Conservation (phyloP, 371 early-diverging fungal genomes). For the Rhizopus sp. region DNA sequence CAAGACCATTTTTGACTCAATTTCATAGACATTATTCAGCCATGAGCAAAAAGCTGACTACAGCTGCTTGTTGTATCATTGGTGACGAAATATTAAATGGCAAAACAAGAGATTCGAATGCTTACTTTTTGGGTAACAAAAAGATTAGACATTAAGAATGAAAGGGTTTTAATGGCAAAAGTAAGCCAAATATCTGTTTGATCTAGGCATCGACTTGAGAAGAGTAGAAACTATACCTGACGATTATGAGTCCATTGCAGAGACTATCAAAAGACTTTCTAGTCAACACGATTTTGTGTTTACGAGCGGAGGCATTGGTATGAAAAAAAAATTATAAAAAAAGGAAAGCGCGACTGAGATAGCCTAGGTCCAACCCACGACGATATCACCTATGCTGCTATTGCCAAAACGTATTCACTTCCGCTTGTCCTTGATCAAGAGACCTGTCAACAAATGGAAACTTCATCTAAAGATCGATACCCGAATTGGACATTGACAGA, state of each 20-base stretch:
- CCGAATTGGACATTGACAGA: conserved; percentile 40
- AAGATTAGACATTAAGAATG: neutral
- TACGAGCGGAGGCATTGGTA: conserved; percentile 75
- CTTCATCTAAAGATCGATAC: conserved; percentile 12
- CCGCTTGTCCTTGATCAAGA: conserved; percentile 51
- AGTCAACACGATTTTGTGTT: conserved; percentile 61
- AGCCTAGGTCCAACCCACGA: conserved; percentile 64
- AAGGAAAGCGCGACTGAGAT: neutral
- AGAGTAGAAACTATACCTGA: conserved; percentile 68
- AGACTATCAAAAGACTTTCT: conserved; percentile 55
- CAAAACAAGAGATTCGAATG: conserved; percentile 72
- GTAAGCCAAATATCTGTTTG: conserved; percentile 59
- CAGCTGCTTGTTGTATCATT: conserved; percentile 50
- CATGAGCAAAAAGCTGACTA: conserved; percentile 1
- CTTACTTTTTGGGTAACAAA: conserved; percentile 53
- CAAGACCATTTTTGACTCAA: neutral
- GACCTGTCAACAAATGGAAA: conserved; percentile 63
- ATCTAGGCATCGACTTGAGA: conserved; percentile 60
- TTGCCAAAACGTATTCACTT: conserved; percentile 63
- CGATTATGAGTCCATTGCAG: conserved; percentile 51
- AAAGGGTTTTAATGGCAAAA: neutral
- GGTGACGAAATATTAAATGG: conserved; percentile 79
- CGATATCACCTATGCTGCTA: conserved; percentile 71
- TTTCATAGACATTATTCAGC: neutral
- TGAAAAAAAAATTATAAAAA: neutral